These are phyloP conservation scores for Pythium biforme DNA, from an alignment of 352 stramenopile species.

Conservation along the genomic window DNA sequence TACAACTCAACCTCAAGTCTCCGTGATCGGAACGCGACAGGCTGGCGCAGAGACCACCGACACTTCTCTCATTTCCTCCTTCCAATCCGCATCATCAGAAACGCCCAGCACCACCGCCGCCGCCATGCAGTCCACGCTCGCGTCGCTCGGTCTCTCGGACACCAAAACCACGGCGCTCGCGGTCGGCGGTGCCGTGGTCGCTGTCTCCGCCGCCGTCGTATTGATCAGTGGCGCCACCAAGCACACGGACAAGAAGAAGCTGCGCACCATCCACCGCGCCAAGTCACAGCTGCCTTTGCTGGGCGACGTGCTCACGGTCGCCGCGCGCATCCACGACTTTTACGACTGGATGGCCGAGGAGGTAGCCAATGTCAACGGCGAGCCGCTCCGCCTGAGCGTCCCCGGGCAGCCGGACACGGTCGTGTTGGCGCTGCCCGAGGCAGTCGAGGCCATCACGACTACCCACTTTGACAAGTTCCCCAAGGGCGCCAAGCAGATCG, in stretches of 20 bases:
- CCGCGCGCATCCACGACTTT: slow-evolving; percentile 4
- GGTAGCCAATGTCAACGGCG: slow-evolving; percentile 3
- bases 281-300: slow-evolving; percentile 5
- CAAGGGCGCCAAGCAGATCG: slow-evolving; percentile 27
- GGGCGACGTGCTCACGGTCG: slow-evolving; percentile 7
- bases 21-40: no score
- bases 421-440: slow-evolving; percentile 21
- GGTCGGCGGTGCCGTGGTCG: neutral
- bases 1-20: no score
- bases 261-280: slow-evolving; percentile 1
- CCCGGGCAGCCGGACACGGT: slow-evolving; percentile 18
- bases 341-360: slow-evolving; percentile 9
- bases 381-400: slow-evolving; percentile 21
- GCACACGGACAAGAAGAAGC: slow-evolving; percentile 1
- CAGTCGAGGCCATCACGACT: slow-evolving; percentile 32
- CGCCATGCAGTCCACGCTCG: neutral
- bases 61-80: no score
- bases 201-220: neutral
- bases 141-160: slow-evolving; percentile 4
- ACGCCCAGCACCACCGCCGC: no score
- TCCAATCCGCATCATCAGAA: no score
- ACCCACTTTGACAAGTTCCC: slow-evolving; percentile 36
- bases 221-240: neutral
- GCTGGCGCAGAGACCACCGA: no score
- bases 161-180: neutral